Conservation (phyloP, 306 rosid genomes). For the Amphicarpaea edgeworthii region DNA sequence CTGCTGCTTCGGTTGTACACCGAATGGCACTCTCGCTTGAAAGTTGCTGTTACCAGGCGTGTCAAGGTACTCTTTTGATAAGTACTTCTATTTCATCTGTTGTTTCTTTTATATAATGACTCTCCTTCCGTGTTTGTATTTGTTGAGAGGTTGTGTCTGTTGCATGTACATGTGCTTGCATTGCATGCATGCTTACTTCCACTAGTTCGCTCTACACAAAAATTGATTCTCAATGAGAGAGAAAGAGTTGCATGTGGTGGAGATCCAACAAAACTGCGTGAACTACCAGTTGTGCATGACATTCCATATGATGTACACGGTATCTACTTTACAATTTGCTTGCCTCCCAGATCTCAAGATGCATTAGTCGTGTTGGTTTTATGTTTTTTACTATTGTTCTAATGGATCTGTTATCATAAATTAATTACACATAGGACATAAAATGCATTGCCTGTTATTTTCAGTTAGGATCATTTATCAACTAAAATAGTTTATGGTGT, state of each 20-base stretch:
- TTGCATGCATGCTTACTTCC: constrained; percentile 9
- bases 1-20: constrained; percentile 71
- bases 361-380: constrained; percentile 1
- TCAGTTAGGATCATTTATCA: constrained; percentile 15
- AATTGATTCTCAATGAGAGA: constrained; percentile 44
- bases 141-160: constrained; percentile 4
- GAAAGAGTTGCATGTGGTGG: constrained; percentile 96
- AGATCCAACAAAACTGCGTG: constrained; percentile 84
- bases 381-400: constrained; percentile 8
- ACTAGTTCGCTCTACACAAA: neutral
- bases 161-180: constrained; percentile 9
- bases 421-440: neutral
- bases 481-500: constrained; percentile 7
- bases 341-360: constrained; percentile 18
- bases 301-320: constrained; percentile 62
- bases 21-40: constrained; percentile 89
- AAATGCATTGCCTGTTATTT: constrained; percentile 13
- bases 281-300: constrained; percentile 55
- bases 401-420: constrained; percentile 19
- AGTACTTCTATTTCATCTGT: neutral
- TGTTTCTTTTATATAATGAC: neutral
- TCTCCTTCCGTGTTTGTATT: neutral
- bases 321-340: constrained; percentile 41
- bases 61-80: constrained; percentile 66
- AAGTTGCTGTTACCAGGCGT: constrained; percentile 80